Evolutionary conservation across 306 rosid genomes (phyloP).

Genomic region (Inga oerstediana): DNA sequence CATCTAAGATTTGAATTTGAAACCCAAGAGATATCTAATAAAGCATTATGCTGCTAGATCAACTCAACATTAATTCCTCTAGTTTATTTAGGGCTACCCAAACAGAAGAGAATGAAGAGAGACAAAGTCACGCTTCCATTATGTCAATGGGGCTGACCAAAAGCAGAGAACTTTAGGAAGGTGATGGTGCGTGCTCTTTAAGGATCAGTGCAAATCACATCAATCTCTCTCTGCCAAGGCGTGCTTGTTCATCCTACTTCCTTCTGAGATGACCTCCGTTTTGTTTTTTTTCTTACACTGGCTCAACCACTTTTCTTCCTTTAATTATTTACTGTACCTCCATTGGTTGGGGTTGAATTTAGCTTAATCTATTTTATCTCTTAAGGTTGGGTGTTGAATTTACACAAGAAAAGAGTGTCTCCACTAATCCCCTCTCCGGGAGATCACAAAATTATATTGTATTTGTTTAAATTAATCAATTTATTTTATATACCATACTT

Average conservation of each 20-base stretch:
- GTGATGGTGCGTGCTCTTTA: conserved; percentile 23
- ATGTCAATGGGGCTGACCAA: not conserved
- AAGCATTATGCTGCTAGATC: too few species aligned
- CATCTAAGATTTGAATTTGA: too few species aligned
- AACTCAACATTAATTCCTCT: too few species aligned
- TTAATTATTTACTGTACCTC: too few species aligned
- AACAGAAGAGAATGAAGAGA: conserved; percentile 15
- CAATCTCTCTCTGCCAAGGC: not conserved
- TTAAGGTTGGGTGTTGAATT: too few species aligned
- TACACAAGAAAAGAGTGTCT: too few species aligned
- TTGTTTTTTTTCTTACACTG: not conserved
- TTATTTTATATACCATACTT: too few species aligned
- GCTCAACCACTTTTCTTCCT: not conserved
- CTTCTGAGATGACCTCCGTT: not conserved
- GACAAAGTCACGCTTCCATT: not conserved
- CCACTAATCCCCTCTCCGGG: too few species aligned
- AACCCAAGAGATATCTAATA: fast-evolving
- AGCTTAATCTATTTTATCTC: too few species aligned
- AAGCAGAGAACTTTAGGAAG: not conserved
- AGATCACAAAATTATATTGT: too few species aligned
- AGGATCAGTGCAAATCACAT: conserved; percentile 23
- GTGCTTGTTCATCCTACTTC: not conserved
- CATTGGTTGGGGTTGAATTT: too few species aligned
- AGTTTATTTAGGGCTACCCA: not conserved
- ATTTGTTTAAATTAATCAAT: too few species aligned